Percentiles rank a stretch among this genome's conserved stretches.
phyloP scores from a whole-genome alignment of 2,329 filamentous ascomycete species.

The Fusarium vanettenii region DNA sequence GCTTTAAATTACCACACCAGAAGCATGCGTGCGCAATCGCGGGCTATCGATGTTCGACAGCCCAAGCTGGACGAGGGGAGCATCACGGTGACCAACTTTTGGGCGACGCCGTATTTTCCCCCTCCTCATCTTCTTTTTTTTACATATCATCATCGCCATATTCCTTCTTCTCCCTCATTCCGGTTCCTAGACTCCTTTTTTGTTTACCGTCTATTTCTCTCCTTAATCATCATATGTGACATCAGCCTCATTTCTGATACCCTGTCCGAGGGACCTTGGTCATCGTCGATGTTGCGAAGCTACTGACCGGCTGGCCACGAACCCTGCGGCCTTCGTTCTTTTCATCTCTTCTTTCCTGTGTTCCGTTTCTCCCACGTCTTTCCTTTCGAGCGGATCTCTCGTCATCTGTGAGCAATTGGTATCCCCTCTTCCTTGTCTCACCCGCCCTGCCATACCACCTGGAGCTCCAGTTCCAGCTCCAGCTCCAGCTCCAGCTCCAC shows the following conservation, averaged over 20 bases:
- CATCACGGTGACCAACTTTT: constrained; percentile 21
- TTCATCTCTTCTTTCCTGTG: constrained; percentile 1
- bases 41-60: constrained; percentile 24
- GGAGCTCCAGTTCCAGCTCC: constrained; percentile 18
- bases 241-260: constrained; percentile 31
- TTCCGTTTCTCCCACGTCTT: neutral
- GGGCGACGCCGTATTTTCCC: constrained; percentile 26
- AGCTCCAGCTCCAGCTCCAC: constrained; percentile 12
- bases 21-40: constrained; percentile 25
- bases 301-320: constrained; percentile 15
- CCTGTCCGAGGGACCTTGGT: constrained; percentile 24
- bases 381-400: neutral
- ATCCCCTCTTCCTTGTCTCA: constrained; percentile 20
- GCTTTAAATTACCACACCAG: constrained; percentile 34
- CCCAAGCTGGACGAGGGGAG: constrained; percentile 18
- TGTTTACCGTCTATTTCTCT: constrained; percentile 11
- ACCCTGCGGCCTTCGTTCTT: constrained; percentile 12
- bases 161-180: constrained; percentile 12
- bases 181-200: neutral
- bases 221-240: constrained; percentile 5
- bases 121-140: constrained; percentile 9
- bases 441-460: constrained; percentile 11
- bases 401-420: constrained; percentile 1
- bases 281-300: constrained; percentile 35
- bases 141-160: constrained; percentile 6